Percentiles rank a stretch among this genome's conserved stretches.
These are phyloP conservation scores for Mycena kentingensis DNA, from an alignment of 768 basidiomycete genomes.

Conservation along the genomic window DNA sequence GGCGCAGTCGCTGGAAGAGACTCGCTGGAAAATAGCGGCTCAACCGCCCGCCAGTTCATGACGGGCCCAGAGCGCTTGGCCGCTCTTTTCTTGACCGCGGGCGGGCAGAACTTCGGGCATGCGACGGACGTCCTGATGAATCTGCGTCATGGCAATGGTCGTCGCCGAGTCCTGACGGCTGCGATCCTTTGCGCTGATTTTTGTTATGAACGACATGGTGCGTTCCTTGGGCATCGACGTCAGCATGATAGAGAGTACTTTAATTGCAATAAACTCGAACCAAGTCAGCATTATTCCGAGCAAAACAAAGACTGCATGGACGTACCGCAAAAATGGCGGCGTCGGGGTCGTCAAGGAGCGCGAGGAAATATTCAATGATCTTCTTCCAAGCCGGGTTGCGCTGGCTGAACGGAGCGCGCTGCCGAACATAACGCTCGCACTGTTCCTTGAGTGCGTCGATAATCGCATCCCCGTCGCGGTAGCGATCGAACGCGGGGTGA, in stretches of 20 bases:
- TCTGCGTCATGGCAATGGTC: neutral
- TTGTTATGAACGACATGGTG: neutral
- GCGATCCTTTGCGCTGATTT: neutral
- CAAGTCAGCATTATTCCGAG: neutral
- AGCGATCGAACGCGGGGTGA: neutral
- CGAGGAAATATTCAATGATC: neutral
- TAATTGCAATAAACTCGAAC: constrained; percentile 1
- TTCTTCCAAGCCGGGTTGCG: neutral
- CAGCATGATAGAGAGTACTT: neutral
- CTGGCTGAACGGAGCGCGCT: neutral
- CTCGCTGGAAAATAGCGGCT: neutral
- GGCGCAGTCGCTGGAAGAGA: neutral
- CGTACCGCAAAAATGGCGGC: neutral
- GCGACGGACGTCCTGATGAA: neutral
- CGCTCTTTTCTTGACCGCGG: neutral
- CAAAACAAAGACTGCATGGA: neutral
- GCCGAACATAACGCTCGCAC: neutral
- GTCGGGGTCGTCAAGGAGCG: neutral
- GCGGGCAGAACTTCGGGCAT: neutral
- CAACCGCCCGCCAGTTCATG: neutral
- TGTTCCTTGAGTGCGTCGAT: neutral
- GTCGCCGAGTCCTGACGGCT: neutral
- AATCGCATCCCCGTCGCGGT: neutral
- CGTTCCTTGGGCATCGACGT: constrained; percentile 5
- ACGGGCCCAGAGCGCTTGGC: neutral